Evolutionary conservation across 1,284 basidiomycete genomes (phyloP), one percentile per base, ranked within the genome.

Genomic region (Puccinia triticina): DNA sequence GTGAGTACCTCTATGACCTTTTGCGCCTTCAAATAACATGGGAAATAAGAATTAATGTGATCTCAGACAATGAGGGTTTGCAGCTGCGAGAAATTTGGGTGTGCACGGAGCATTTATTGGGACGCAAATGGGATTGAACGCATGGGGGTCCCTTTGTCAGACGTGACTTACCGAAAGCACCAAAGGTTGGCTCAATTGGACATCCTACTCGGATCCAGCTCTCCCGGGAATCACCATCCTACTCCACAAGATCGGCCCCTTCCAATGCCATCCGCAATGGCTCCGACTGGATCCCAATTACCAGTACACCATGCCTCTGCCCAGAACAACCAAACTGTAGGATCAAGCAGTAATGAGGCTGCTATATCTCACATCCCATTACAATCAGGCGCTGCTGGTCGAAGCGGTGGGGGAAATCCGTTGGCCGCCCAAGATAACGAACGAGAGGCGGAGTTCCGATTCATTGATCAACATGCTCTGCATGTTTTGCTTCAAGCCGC

Each of bases 391-490:
- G 18, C 50, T 53, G 50, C 7, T 53, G 50, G 8, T 53, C 50
- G 16, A 53, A 53, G 50, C 50, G 50, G 23, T 16, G 23, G 18
- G 50, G 50, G 59, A 64, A 37, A 64, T 64, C 14, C 12, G 29
- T 64, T 64, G 59, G 14, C 10, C 14, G 34, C 12, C 64, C 34
- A 67, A 37, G 32, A 37, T 43, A 34, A 37, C n/a, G 11, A 14
- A 7, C 16, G 14, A 21, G 21, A 37, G 5, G 64, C 12, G 7
- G n/a, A 37, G 14, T 67, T 67, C 32, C 64, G 40, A 37, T 67
- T 67, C 34, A 67, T 67, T 10, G 64, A 67, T 67, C 32, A 67
- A 67, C 64, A 34, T 40, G 29, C n/a, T 34, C 64, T 37, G 40
- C 34, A 43, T 40, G 34, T 40, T 11, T 67, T 37, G 12, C 32